phyloP scores from a whole-genome alignment of 345 rosid species.

The Combretum micranthum region DNA sequence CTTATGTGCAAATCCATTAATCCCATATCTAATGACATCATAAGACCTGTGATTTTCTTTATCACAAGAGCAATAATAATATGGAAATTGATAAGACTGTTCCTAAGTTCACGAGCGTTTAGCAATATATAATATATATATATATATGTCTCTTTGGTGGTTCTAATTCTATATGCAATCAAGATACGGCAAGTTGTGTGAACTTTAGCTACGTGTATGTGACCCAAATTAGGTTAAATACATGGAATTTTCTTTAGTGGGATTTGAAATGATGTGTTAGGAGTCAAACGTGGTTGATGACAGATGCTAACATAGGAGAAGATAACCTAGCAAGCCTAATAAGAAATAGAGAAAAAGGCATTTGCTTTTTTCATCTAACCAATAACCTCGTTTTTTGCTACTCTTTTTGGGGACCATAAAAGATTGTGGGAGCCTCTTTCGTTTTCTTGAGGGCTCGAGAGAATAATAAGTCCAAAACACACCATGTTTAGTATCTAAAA shows the following conservation, averaged over 20 bases:
- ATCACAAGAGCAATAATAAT: too few species aligned
- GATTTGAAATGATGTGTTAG: background rate
- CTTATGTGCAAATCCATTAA: too few species aligned
- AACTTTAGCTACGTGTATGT: background rate
- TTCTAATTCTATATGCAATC: background rate
- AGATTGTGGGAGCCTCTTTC: background rate
- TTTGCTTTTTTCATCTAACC: background rate
- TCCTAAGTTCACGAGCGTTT: too few species aligned
- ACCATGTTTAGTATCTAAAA: too few species aligned
- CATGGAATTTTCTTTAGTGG: constrained; percentile 8
- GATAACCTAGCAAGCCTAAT: background rate
- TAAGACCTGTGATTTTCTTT: too few species aligned
- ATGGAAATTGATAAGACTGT: too few species aligned
- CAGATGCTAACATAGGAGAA: constrained; percentile 1
- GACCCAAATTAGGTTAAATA: background rate
- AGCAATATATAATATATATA: too few species aligned
- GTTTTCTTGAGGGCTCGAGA: constrained; percentile 1
- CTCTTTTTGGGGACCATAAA: background rate
- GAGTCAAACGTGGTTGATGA: constrained; percentile 2
- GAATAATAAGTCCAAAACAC: too few species aligned
- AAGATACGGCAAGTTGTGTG: background rate
- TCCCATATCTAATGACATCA: too few species aligned
- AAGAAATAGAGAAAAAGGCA: constrained; percentile 1
- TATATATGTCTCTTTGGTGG: background rate
- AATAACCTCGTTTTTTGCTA: background rate